A percentile compares a stretch with the other conserved stretches of the same genome.
Conservation (phyloP, 495 filamentous ascomycete genomes). For the Penicillium dipodomyicola region DNA sequence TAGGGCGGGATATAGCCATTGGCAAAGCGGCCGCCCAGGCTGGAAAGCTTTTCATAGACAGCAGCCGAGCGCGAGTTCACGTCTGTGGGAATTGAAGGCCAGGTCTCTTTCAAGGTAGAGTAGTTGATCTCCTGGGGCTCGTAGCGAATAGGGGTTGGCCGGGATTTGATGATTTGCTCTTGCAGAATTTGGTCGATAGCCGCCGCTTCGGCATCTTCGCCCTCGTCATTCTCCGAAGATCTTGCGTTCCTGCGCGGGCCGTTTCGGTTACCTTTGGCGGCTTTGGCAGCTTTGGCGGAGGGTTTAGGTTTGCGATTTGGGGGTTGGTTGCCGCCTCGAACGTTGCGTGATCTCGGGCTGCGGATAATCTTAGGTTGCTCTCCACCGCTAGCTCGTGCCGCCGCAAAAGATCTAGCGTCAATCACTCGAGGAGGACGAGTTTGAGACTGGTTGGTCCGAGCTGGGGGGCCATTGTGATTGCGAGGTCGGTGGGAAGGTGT, state of each 20-base stretch:
- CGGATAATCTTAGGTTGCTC: constrained; percentile 37
- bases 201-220: constrained; percentile 21
- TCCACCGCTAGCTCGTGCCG: constrained; percentile 25
- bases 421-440: constrained; percentile 34
- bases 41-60: constrained; percentile 39
- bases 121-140: constrained; percentile 31
- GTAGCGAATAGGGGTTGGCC: constrained; percentile 36
- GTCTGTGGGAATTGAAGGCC: constrained; percentile 43
- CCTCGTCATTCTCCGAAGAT: constrained; percentile 23
- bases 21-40: constrained; percentile 35
- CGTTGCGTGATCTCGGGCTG: constrained; percentile 28
- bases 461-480: constrained; percentile 24
- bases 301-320: constrained; percentile 24
- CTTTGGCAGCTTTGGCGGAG: constrained; percentile 3
- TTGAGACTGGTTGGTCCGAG: constrained; percentile 19
- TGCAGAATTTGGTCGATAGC: constrained; percentile 35
- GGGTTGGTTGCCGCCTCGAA: constrained; percentile 19
- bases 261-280: constrained; percentile 13
- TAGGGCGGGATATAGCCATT: constrained; percentile 41
- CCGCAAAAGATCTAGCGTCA: constrained; percentile 45
- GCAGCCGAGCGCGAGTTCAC: constrained; percentile 29
- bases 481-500: constrained; percentile 16
- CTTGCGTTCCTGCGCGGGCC: constrained; percentile 7
- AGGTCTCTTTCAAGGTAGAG: constrained; percentile 37
- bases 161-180: constrained; percentile 32